Evolutionary conservation across 2,329 filamentous ascomycete genomes (phyloP).

Genomic region (Cercospora brassicicola): DNA sequence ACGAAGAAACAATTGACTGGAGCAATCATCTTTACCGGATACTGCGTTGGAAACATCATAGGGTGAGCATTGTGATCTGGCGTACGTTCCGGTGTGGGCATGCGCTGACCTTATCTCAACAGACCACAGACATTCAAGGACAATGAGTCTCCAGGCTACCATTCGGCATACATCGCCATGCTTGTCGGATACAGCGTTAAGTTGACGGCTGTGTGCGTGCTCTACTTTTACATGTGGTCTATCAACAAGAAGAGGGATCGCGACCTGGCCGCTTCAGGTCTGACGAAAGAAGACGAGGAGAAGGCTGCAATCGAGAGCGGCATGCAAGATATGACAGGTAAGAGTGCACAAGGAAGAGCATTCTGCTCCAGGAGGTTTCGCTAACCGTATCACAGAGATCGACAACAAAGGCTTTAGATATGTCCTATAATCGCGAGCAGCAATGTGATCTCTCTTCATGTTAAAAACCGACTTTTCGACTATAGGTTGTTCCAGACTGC

Average conservation of each 20-base stretch:
- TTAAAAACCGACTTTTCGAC: background rate
- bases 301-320: constrained; percentile 55
- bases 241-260: constrained; percentile 57
- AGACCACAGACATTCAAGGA: constrained; percentile 53
- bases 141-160: constrained; percentile 52
- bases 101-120: background rate
- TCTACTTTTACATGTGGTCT: constrained; percentile 58
- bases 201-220: constrained; percentile 49
- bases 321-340: constrained; percentile 55
- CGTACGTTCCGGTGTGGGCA: too few species aligned
- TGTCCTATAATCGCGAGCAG: constrained; percentile 31
- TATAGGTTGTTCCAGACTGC: background rate
- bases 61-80: too few species aligned
- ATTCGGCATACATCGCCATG: constrained; percentile 56
- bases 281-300: constrained; percentile 46
- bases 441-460: background rate
- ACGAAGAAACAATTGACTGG: constrained; percentile 58
- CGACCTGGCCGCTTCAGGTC: constrained; percentile 42
- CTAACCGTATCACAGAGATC: constrained; percentile 43
- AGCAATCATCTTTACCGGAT: constrained; percentile 39
- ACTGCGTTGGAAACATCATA: constrained; percentile 55
- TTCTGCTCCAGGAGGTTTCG: background rate
- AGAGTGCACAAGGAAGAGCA: background rate
- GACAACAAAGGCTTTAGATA: constrained; percentile 59
- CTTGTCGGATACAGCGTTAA: constrained; percentile 58